Percentiles rank a stretch among this genome's conserved stretches.
Evolutionary conservation across 2,329 filamentous ascomycete genomes (phyloP).

Genomic region (Dryadomyces sulphureus): DNA sequence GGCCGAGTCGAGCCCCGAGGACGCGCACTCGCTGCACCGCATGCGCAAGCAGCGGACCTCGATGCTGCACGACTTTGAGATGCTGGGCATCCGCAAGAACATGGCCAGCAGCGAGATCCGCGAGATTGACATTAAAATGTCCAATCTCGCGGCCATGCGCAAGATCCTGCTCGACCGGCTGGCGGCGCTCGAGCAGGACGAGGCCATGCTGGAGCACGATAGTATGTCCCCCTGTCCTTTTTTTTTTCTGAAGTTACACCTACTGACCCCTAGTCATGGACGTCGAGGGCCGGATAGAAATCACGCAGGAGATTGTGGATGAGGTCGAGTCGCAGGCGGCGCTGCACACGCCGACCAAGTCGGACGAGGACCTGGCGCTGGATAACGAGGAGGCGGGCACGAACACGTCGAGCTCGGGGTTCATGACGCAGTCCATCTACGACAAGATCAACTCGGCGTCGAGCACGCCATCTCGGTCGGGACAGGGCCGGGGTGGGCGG

Average conservation of each 20-base stretch:
- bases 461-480: slow-evolving; percentile 31
- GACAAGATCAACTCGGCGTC: slow-evolving; percentile 60
- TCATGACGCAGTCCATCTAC: slow-evolving; percentile 98
- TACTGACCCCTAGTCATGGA: slow-evolving; percentile 40
- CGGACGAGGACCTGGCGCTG: slow-evolving; percentile 37
- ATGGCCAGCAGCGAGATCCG: slow-evolving; percentile 95
- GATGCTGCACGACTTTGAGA: slow-evolving; percentile 74
- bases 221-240: slow-evolving; percentile 31
- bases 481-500: slow-evolving; percentile 28
- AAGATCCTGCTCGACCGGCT: slow-evolving; percentile 80
- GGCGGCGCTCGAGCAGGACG: slow-evolving; percentile 77
- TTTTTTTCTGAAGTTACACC: not conserved
- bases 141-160: slow-evolving; percentile 84
- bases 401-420: slow-evolving; percentile 25
- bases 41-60: slow-evolving; percentile 67
- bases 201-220: slow-evolving; percentile 79
- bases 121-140: slow-evolving; percentile 93
- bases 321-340: slow-evolving; percentile 40
- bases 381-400: slow-evolving; percentile 27
- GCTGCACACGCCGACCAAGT: slow-evolving; percentile 33
- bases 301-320: slow-evolving; percentile 42
- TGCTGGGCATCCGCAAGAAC: slow-evolving; percentile 85
- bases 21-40: slow-evolving; percentile 52
- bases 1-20: slow-evolving; percentile 23
- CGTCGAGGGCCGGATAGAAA: slow-evolving; percentile 45